Base-by-base conservation (phyloP, 1,139 yeast species). In the Dujonia santamariae region DNA sequence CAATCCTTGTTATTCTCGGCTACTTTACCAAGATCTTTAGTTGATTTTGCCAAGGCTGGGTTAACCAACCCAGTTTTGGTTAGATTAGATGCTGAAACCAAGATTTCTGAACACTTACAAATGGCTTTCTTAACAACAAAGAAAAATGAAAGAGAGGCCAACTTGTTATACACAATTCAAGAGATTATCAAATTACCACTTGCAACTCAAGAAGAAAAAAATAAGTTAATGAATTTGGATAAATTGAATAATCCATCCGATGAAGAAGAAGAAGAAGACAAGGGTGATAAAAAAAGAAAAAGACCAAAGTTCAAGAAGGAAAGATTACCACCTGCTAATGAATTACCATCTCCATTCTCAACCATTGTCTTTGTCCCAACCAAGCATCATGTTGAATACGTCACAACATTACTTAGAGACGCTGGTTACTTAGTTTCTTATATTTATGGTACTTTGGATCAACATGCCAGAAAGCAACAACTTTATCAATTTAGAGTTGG, bases 1-100 rank as follows among this genome's bases (percentile, higher is more conserved):
- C 98, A 94, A 59, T 84, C 97, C 0, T 66, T 92, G 34, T 67
- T 94, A 43, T 94, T 94, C 48, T 86, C 96, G 25, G 99, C 99
- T 2, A 94, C 99, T 0, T 73, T 94, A 40, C 99, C 99, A 5
- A 78, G 84, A 43, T 78, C 94, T 0, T 72, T 92, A 47, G 96
- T 94, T 19, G 97, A 92, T 50, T 92, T 92, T 62, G 98, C 98
- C 34, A 90, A 90, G 53, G 97, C 98, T 3, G 98, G 98, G 7
- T 71, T 92, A 34, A 75, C 81, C 3, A 92, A 88, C 51, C 98
- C 99, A 0, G 88, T 87, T 12, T 75, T 92, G 43, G 95, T 92
- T 14, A 75, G 98, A 51, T 68, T 92, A 40, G 98, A 92, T 63
- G 83, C 96, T 2, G 99, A 92, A 51, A 67, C 88, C 9, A 92